Base-by-base conservation (phyloP, 108 stramenopile species). In the Cylindrotheca closterium region DNA sequence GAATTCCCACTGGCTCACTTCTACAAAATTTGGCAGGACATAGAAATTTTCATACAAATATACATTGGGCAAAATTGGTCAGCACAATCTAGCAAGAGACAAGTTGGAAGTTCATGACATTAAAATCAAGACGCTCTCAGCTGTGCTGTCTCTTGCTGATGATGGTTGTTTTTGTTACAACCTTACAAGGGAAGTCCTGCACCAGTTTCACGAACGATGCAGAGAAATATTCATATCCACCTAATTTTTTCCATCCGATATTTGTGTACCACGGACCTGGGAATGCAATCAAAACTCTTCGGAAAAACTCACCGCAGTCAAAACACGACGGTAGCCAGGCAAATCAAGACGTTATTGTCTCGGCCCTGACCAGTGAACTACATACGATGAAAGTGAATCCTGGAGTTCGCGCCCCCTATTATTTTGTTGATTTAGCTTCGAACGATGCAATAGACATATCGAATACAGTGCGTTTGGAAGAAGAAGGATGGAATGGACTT, bases 391-490 rank as follows among this genome's bases (percentile, higher is more conserved):
- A 10, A 15, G 15, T 10, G 37, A 15, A 42, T 15, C 5, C 42
- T 24, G 27, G 28, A 5, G 34, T 78, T 29, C 28, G 62, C 2
- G 32, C 33, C 17, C 47, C 63, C 10, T 71, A 71, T 3, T 87
- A 68, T 54, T 87, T 87, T 57, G 34, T 87, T 29, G 86, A 87
- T 70, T 58, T 87, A 51, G 86, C 86, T 4, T 77, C 86, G 48
- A 83, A 87, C 51, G 80, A 87, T 51, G 80, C 86, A 25, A 48
- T 63, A 3, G 34, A 63, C 1, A 51, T 69, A 2, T 69, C 75
- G 28, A 87, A 87, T 48, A 83, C 86, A 17, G 55, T 78, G 15
- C 63, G 60, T 17, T 58, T 87, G 17, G 86, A 87, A 53, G 55
- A 58, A 33, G 48, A 68, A 31, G 75, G 66, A 49, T 83, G 82